Percentiles rank a stretch among this genome's conserved stretches.
phyloP scores from a whole-genome alignment of 768 basidiomycete genomes.

The Suillus brevipes region DNA sequence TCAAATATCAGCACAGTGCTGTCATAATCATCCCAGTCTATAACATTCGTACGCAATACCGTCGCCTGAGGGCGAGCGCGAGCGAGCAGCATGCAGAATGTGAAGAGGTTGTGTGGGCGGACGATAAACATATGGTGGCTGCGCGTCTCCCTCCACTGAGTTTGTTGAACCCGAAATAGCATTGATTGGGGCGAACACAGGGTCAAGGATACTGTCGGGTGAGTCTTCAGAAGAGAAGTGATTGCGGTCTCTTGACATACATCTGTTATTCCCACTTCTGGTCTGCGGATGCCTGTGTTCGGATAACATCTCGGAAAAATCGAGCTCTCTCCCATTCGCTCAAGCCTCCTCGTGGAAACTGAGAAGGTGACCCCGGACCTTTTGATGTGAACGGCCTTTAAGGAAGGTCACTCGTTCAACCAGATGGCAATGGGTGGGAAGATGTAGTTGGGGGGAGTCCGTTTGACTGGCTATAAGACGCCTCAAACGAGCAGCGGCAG shows the following conservation, averaged over 20 bases:
- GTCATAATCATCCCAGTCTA: too few relatives aligned
- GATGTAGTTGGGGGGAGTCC: background rate
- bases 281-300: conserved; percentile 1
- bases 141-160: background rate
- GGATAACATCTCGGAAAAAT: background rate
- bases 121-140: background rate
- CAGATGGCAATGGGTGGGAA: background rate
- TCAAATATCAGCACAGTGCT: too few relatives aligned
- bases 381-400: background rate
- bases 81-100: background rate
- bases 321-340: conserved; percentile 1
- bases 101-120: conserved; percentile 3
- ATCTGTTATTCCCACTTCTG: conserved; percentile 2
- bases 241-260: background rate
- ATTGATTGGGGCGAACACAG: background rate
- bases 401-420: background rate
- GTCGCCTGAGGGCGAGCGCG: conserved; percentile 1
- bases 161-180: background rate
- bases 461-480: background rate
- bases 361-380: background rate
- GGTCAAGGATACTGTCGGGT: background rate
- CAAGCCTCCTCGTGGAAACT: conserved; percentile 2
- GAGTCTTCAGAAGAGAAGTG: background rate
- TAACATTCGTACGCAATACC: too few relatives aligned
- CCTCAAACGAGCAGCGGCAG: conserved; percentile 4